Evolutionary conservation across 768 basidiomycete species (phyloP), one percentile per base, ranked within the genome.

Genomic region (Tulasnella calospora): DNA sequence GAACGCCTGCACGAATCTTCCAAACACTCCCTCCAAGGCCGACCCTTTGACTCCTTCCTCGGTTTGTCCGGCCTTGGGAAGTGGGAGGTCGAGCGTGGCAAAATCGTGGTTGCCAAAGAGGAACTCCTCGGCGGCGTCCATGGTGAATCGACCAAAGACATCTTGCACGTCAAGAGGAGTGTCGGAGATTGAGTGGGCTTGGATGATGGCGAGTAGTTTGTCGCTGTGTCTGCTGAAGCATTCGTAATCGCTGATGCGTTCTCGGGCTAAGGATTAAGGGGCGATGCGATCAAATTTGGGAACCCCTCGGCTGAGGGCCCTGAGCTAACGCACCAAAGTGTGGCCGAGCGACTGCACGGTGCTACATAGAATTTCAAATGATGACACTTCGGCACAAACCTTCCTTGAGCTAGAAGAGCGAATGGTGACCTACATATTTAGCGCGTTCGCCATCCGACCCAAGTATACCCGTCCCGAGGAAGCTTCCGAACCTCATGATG

Each of bases 391-490:
- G 76, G 72, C 33, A 33, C 12, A 12, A 2, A 46, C 3, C 13
- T 46, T 19, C 27, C 15, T 46, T 21, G 13, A 57, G 67, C 82
- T 15, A n/a, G 2, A 46, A 7, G 15, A 7, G 6, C 15, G 19
- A 19, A 46, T 15, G 2, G 15, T 46, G 46, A 44, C n/a, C 12
- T 4, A 83, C 83, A 72, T 81, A 82, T 78, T 80, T 83, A 82
- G 82, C 83, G 40, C 80, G 74, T 3, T 81, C 81, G 2, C 83
- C 83, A 80, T 84, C 83, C 2, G 82, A 79, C 40, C 81, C 82
- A 81, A 85, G 84, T 10, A 85, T 84, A 19, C 84, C 84, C 74
- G 82, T 82, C 9, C 84, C 84, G 8, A 84, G 79, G 72, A 84
- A 82, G 41, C 78, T 82, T 13, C 46, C 46, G 12, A 46, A 19